These are phyloP conservation scores for Stagonosporopsis cucurbitacearum DNA, from an alignment of 2,329 filamentous ascomycete species.

Conservation along the genomic window DNA sequence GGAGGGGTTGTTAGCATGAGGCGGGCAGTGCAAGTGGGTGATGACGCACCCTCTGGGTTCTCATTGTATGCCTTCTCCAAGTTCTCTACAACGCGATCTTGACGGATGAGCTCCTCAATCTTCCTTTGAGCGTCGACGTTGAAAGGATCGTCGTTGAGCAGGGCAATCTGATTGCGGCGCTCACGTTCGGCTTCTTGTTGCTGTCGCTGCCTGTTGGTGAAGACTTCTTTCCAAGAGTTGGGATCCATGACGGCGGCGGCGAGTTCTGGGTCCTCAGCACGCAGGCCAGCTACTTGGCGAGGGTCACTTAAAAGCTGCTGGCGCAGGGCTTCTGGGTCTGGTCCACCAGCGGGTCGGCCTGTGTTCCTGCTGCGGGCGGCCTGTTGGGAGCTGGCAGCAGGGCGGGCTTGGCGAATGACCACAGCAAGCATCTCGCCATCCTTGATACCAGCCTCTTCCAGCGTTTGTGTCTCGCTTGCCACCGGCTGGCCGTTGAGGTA, in stretches of 20 bases:
- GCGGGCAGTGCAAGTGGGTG: background rate
- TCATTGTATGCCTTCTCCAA: slow-evolving; percentile 96
- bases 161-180: slow-evolving; percentile 80
- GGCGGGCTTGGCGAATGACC: slow-evolving; percentile 63
- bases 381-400: slow-evolving; percentile 17
- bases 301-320: slow-evolving; percentile 84
- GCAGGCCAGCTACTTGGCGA: slow-evolving; percentile 71
- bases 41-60: slow-evolving; percentile 85
- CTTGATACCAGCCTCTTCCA: slow-evolving; percentile 78
- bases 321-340: slow-evolving; percentile 79
- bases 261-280: slow-evolving; percentile 76
- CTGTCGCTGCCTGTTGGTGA: slow-evolving; percentile 69
- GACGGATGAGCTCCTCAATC: slow-evolving; percentile 97
- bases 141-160: slow-evolving; percentile 92
- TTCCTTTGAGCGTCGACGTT: slow-evolving; percentile 88
- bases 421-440: slow-evolving; percentile 94
- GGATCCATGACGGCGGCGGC: slow-evolving; percentile 78
- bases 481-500: slow-evolving; percentile 89
- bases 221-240: slow-evolving; percentile 75
- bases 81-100: slow-evolving; percentile 94
- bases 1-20: slow-evolving; percentile 25
- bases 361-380: slow-evolving; percentile 37
- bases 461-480: slow-evolving; percentile 76
- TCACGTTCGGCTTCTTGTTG: slow-evolving; percentile 76
- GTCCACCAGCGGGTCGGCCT: slow-evolving; percentile 17